Conservation (phyloP, 2,329 filamentous ascomycete genomes). For the Ascochyta lentis region DNA sequence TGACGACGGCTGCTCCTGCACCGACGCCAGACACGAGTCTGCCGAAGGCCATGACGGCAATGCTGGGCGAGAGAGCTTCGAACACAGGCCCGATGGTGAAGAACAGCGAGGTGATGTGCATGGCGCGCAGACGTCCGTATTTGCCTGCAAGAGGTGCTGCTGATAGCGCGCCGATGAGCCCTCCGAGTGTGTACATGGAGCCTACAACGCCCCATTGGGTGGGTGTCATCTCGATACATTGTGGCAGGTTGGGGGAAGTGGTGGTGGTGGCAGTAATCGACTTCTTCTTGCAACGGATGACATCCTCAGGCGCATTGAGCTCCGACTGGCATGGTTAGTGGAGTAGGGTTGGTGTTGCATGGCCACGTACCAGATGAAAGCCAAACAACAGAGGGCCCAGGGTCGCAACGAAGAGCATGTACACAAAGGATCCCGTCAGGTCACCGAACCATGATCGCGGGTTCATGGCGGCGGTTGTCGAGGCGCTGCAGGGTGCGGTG, state of each 20-base stretch:
- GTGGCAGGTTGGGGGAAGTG: conserved; percentile 58
- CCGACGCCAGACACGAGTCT: conserved; percentile 82
- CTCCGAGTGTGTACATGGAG: conserved; percentile 90
- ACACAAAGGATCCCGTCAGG: conserved; percentile 77
- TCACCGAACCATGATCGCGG: conserved; percentile 50
- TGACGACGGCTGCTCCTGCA: conserved; percentile 87
- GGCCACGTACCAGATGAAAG: conserved; percentile 76
- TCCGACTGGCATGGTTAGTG: conserved; percentile 69
- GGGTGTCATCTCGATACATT: conserved; percentile 88
- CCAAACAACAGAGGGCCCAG: conserved; percentile 93
- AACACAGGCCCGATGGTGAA: conserved; percentile 78
- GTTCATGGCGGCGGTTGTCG: conserved; percentile 40
- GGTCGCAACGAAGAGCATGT: conserved; percentile 77
- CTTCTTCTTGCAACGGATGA: conserved; percentile 82
- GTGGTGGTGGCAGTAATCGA: conserved; percentile 51
- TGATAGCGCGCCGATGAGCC: conserved; percentile 79
- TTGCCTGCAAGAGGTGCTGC: conserved; percentile 80
- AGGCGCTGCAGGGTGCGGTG: not conserved
- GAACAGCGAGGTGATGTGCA: conserved; percentile 78
- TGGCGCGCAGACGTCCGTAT: conserved; percentile 76
- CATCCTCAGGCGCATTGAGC: conserved; percentile 92
- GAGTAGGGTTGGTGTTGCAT: not conserved
- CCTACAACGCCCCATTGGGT: conserved; percentile 84
- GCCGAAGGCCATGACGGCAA: conserved; percentile 73
- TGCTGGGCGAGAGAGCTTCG: conserved; percentile 73